Base-by-base conservation (phyloP, 257 asterid species). In the Scutellaria barbata region DNA sequence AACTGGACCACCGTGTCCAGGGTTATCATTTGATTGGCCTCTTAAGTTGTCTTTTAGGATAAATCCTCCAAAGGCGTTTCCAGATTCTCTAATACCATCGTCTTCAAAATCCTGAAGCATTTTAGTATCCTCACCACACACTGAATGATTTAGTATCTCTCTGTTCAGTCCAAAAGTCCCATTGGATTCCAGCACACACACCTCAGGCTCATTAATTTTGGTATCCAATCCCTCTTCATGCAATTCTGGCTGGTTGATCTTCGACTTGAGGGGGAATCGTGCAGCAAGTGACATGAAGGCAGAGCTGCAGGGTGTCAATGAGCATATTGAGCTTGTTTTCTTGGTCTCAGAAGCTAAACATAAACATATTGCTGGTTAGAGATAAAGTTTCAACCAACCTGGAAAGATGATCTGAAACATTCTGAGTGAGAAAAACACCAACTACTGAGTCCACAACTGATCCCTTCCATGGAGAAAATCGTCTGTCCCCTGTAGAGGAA, bases 391-490 rank as follows among this genome's bases (percentile, higher is more conserved):
- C 35, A 40, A 43, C 79, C 48, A 72, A 88, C 96, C 96, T 90
- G 68, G 95, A 90, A 43, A 88, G 82, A 80, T 86, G 87, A 73
- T 90, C 95, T 1, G 90, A 79, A 55, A 90, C 96, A 77, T 90
- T 90, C 80, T 88, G 95, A 55, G 96, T 81, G 47, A 90, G 84
- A 71, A 88, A 90, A 70, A 86, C 93, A 70, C 95, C 95, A 71
- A 87, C 83, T 20, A 88, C 93, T 0, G 93, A 90, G 76, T 88
- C 96, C 59, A 90, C 86, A 16, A 90, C 86, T 37, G 96, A 90
- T 25, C 95, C 96, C 76, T 90, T 88, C 96, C 93, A 90, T 4
- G 85, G 89, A 18, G 91, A 82, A 77, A 90, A 88, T n/a, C 83
- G 88, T 33, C 91, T 83, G 73, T 88, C 85, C 42, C 96, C 93